Percentiles rank a stretch among this genome's conserved stretches.
phyloP scores from a whole-genome alignment of 495 filamentous ascomycete genomes.

The Lasiosphaeriaceae sp. region DNA sequence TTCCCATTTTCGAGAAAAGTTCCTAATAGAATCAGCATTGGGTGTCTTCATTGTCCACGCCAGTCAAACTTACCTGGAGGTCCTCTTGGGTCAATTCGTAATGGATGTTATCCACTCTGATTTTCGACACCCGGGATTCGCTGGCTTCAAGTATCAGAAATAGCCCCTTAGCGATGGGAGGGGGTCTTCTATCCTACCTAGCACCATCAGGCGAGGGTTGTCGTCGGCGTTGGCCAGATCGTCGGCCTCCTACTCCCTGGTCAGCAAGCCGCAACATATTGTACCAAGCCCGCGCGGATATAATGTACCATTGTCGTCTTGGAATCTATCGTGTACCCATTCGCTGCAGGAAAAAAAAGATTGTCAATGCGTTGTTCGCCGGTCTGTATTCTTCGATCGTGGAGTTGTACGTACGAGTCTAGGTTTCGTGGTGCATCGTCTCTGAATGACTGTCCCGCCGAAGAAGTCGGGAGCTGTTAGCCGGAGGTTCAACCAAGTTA shows the following conservation, averaged over 20 bases:
- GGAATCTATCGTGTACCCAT: slow-evolving; percentile 84
- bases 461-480: slow-evolving; percentile 30
- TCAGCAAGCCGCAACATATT: slow-evolving; percentile 18
- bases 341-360: slow-evolving; percentile 51
- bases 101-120: slow-evolving; percentile 88
- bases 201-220: slow-evolving; percentile 45
- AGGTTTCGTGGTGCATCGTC: slow-evolving; percentile 47
- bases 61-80: slow-evolving; percentile 58
- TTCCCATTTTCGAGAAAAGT: slow-evolving; percentile 75
- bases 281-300: slow-evolving; percentile 8
- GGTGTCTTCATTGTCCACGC: not conserved
- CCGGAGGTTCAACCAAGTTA: slow-evolving; percentile 23
- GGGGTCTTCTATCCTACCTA: slow-evolving; percentile 38
- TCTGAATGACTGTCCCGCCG: slow-evolving; percentile 42
- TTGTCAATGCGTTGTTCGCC: slow-evolving; percentile 12
- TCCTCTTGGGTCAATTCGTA: slow-evolving; percentile 89
- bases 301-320: slow-evolving; percentile 53
- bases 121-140: slow-evolving; percentile 58
- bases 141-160: slow-evolving; percentile 24
- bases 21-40: slow-evolving; percentile 48
- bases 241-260: slow-evolving; percentile 30
- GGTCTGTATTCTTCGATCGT: no score
- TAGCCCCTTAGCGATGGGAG: not conserved
- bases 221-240: slow-evolving; percentile 32
- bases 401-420: slow-evolving; percentile 43